Conservation (phyloP, 2,329 filamentous ascomycete genomes). For the Scedosporium boydii region DNA sequence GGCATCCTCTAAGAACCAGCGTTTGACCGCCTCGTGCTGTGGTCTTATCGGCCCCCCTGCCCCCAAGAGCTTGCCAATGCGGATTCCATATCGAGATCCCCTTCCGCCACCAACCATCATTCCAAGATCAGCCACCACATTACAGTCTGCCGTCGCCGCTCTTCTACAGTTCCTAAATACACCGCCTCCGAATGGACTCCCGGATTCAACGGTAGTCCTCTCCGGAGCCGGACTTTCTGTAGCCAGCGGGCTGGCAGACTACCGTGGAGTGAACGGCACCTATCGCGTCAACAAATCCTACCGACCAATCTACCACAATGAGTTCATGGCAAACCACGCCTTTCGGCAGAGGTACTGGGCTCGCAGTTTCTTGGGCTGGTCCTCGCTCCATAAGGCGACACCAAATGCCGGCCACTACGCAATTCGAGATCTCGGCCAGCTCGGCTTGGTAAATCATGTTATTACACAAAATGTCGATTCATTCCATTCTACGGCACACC, state of each 20-base stretch:
- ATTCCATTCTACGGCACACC: conserved; percentile 74
- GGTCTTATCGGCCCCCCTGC: neutral
- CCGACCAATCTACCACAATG: conserved; percentile 84
- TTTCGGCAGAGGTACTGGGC: conserved; percentile 93
- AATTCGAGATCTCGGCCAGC: conserved; percentile 57
- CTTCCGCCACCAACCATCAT: conserved; percentile 67
- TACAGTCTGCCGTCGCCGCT: conserved; percentile 66
- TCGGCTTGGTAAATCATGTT: conserved; percentile 66
- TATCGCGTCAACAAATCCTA: conserved; percentile 89
- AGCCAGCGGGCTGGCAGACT: conserved; percentile 86
- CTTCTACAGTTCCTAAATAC: conserved; percentile 67
- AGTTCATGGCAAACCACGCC: conserved; percentile 76
- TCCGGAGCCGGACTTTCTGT: conserved; percentile 90
- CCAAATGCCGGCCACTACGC: conserved; percentile 77
- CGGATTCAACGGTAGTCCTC: conserved; percentile 35
- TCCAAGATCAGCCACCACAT: conserved; percentile 60
- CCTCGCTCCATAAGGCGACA: conserved; percentile 63
- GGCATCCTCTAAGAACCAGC: neutral
- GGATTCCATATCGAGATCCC: conserved; percentile 83
- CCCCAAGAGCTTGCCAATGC: conserved; percentile 34
- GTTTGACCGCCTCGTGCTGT: neutral
- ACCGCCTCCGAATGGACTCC: conserved; percentile 38
- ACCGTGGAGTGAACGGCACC: conserved; percentile 80
- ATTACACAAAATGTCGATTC: conserved; percentile 98
- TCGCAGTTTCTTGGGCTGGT: conserved; percentile 87